phyloP scores from a whole-genome alignment of 2,329 filamentous ascomycete species.

The Nigrospora oryzae region DNA sequence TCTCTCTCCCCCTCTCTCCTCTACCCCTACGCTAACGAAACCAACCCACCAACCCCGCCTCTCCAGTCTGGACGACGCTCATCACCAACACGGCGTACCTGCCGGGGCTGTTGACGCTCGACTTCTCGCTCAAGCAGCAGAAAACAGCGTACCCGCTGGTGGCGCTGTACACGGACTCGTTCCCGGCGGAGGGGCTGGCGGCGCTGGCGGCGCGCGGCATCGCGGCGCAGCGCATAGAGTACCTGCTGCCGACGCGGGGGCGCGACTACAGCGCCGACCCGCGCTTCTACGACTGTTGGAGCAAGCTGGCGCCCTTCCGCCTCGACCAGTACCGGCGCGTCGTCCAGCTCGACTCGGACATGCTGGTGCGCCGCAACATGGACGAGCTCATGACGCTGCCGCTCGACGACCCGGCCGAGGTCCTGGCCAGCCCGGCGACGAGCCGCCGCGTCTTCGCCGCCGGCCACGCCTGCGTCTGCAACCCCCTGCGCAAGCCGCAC shows the following conservation, averaged over 20 bases:
- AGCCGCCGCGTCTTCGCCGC: conserved; percentile 70
- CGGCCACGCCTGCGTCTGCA: conserved; percentile 79
- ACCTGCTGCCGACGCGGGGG: conserved; percentile 60
- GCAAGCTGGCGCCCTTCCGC: conserved; percentile 72
- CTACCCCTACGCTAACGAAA: too few relatives aligned
- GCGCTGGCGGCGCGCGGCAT: conserved; percentile 65
- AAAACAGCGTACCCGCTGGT: conserved; percentile 68
- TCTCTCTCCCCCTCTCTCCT: too few relatives aligned
- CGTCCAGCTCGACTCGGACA: conserved; percentile 81
- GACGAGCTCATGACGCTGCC: conserved; percentile 83
- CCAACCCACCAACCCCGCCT: neutral
- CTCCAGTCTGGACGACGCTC: conserved; percentile 73
- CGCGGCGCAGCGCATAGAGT: conserved; percentile 59
- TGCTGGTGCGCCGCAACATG: conserved; percentile 79
- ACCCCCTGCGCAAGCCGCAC: conserved; percentile 68
- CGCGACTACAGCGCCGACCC: conserved; percentile 67
- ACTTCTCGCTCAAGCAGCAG: conserved; percentile 62
- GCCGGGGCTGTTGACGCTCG: conserved; percentile 71
- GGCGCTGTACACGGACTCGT: conserved; percentile 72
- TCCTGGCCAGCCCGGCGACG: conserved; percentile 14
- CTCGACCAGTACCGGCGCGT: conserved; percentile 70
- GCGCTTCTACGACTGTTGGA: conserved; percentile 87
- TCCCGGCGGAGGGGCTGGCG: conserved; percentile 58
- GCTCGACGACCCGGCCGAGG: conserved; percentile 46
- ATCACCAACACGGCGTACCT: conserved; percentile 82